Base-by-base conservation (phyloP, 2,329 filamentous ascomycete species). In the Teratosphaeria epicoccoides region DNA sequence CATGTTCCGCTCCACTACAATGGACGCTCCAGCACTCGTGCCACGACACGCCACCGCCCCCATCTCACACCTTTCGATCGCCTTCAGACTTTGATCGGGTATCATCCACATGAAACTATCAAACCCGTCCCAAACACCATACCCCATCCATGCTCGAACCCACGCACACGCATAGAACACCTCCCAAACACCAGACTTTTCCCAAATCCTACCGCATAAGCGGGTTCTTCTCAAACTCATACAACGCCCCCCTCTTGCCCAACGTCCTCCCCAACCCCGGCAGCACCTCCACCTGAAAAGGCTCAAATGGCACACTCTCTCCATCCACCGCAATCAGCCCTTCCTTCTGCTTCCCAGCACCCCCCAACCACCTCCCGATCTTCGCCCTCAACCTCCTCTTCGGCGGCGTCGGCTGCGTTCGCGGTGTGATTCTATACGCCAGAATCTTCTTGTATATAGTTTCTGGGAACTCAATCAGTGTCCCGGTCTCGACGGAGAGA, bases 301-400 rank as follows among this genome's bases (percentile, higher is more conserved):
- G 85, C 61, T 84, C 84, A 66, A 95, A 97, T 0, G 88, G 86
- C 2, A 95, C 76, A 50, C 80, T 78, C 71, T 98, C 93, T 33
- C 93, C 93, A 64, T 97, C 93, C 58, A 98, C 88, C 66, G 88
- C 94, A 66, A 98, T 94, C 67, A 87, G 93, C 1, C 91, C 91
- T 56, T 83, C 78, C 37, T 79, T 73, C 61, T 83, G 77, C 56
- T 84, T 58, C 20, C 56, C 57, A 2, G 72, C 49, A 2, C 61
- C 59, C 0, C 63, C 63, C 11, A 63, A 47, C 60, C 63, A 64
- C 40, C 58, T 49, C 11, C 57, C 52, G 4, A 64, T n/a, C 45
- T 57, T 60, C 20, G 59, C 53, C 2, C 60, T 52, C 25, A 62
- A 25, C 1, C 57, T 51, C 14, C 51, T 47, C 17, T 55, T 51